These are phyloP conservation scores for Aspergillus diversus DNA, from an alignment of 495 filamentous ascomycete species.

Conservation along the genomic window DNA sequence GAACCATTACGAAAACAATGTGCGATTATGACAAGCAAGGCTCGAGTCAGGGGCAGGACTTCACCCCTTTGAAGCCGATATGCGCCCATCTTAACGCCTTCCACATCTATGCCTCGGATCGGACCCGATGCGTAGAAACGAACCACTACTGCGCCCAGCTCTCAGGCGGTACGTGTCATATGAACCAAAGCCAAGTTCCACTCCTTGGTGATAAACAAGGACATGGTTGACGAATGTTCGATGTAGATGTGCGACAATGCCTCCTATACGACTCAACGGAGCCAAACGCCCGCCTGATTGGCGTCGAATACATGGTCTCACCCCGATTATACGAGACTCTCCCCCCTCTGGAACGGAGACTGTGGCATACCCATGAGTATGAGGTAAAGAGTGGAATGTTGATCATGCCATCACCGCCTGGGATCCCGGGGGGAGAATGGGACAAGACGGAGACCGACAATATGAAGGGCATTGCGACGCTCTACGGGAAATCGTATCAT, in stretches of 20 bases:
- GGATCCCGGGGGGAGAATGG: slow-evolving; percentile 61
- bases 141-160: slow-evolving; percentile 88
- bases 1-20: too few relatives aligned
- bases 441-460: slow-evolving; percentile 76
- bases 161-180: slow-evolving; percentile 65
- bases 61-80: slow-evolving; percentile 73
- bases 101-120: slow-evolving; percentile 76
- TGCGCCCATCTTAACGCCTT: slow-evolving; percentile 88
- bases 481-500: slow-evolving; percentile 93
- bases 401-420: slow-evolving; percentile 72
- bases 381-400: slow-evolving; percentile 89
- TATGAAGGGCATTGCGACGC: slow-evolving; percentile 70
- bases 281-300: slow-evolving; percentile 72
- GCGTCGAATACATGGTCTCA: slow-evolving; percentile 92
- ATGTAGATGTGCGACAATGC: slow-evolving; percentile 72
- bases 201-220: too few relatives aligned
- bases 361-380: slow-evolving; percentile 84
- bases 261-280: slow-evolving; percentile 77
- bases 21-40: too few relatives aligned
- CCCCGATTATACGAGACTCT: slow-evolving; percentile 69
- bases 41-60: slow-evolving; percentile 52
- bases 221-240: too few relatives aligned
- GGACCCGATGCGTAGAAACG: slow-evolving; percentile 68
- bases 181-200: too few relatives aligned
- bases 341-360: slow-evolving; percentile 62